Evolutionary conservation across 2,329 filamentous ascomycete genomes (phyloP), one percentile per base, ranked within the genome.

Genomic region (Dactylellina parvicollis): DNA sequence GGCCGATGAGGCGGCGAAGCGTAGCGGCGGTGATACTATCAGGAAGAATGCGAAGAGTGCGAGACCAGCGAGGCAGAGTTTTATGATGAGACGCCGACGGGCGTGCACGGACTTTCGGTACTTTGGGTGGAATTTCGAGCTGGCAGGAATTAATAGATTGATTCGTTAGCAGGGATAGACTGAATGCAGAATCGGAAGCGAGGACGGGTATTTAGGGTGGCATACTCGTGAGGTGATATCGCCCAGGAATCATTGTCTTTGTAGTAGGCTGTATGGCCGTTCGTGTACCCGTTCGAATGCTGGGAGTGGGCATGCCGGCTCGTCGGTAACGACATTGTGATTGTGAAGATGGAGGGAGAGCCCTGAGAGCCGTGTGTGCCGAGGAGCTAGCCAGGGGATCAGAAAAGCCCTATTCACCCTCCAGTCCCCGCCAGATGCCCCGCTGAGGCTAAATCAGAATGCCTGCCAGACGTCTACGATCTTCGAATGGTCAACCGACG

Each of bases 201-300:
- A 46, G 20, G 55, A 24, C 46, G 10, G 26, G 10, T 55, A 20
- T 7, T 34, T 14, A 14, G 7, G 24, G n/a, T 14, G 18, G 38
- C 64, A 24, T 74, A 74, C 70, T 69, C 47, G 30, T 74, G 55
- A 46, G 70, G 70, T 20, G 70, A 74, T 56, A 69, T 69, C 28
- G 60, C 55, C 50, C 50, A 71, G 20, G 62, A 74, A 44, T 57
- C 67, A 28, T 38, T 28, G 26, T 74, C 64, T 38, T 42, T 67
- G 34, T 73, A 65, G 44, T 66, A 66, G 20, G 47, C 52, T 1
- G 70, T 34, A 50, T 74, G 57, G 7, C 70, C 70, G 32, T 74
- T 74, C 14, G 73, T 16, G 18, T 65, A 66, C 2, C 69, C 69
- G 18, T 66, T 66, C 14, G 60, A 60, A 32, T 66, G 49, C n/a